These are phyloP conservation scores for Alternaria brassicicola DNA, from an alignment of 2,329 filamentous ascomycete species.

Conservation along the genomic window DNA sequence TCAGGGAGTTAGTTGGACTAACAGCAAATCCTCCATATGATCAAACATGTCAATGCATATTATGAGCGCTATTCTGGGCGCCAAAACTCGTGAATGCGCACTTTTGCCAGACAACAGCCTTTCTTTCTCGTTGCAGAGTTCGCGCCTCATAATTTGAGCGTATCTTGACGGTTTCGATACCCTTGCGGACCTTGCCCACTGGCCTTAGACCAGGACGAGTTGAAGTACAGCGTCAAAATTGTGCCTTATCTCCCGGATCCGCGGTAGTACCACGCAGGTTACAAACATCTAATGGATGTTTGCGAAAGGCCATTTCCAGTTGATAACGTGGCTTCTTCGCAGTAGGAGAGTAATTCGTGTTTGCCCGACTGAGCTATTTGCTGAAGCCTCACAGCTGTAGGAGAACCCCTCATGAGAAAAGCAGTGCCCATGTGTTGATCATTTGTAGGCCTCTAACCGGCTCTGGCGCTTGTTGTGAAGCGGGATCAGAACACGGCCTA, in stretches of 20 bases:
- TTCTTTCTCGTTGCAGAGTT: neutral
- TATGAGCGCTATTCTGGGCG: neutral
- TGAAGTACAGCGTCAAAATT: constrained; percentile 2
- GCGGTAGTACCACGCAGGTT: constrained; percentile 22
- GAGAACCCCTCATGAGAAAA: neutral
- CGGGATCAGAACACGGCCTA: constrained; percentile 1
- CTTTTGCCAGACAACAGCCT: neutral
- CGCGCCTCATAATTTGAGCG: neutral
- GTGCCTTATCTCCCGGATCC: constrained; percentile 21
- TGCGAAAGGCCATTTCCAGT: neutral
- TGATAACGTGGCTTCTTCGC: neutral
- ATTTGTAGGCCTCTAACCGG: neutral
- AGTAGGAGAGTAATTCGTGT: neutral
- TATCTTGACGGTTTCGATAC: neutral
- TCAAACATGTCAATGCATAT: neutral
- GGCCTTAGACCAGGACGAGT: neutral
- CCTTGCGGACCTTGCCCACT: neutral
- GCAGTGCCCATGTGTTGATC: neutral
- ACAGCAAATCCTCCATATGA: neutral
- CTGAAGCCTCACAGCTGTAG: neutral
- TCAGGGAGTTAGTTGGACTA: neutral
- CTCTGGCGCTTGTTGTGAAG: constrained; percentile 12
- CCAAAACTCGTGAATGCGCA: neutral
- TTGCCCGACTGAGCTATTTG: constrained; percentile 1
- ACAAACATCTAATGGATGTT: constrained; percentile 15